Evolutionary conservation across 192 early-diverging fungal species (phyloP), one percentile per base, ranked within the genome.

Genomic region (Backusella circina): DNA sequence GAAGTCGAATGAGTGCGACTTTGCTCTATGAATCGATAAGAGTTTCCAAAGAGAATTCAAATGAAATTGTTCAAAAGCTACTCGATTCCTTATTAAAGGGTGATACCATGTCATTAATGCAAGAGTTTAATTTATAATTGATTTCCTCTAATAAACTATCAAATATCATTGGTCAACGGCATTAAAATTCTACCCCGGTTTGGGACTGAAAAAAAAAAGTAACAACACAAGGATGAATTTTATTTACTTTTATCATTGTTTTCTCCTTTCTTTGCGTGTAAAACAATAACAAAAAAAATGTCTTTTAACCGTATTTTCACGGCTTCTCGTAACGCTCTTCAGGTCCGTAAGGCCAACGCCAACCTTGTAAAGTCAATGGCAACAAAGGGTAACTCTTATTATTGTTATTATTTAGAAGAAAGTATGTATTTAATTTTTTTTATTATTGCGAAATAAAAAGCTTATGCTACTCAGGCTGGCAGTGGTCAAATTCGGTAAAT

Each of bases 251-350:
- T 39, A 12, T 39, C 10, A 18, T 0, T 18, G 12, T 18, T 44
- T 13, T 44, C 15, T 44, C 41, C 50, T 13, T 9, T 54, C 21
- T 54, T 23, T 23, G 51, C 8, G 51, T 26, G 15, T 15, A 13
- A 1, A 44, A 44, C 41, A 35, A 35, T 2, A 54, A 54, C 4
- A 23, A 57, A 21, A 6, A 57, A 57, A 2, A 57, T 57, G 51
- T 57, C 51, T 57, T 57, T 57, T 57, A 57, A 57, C 21, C 51
- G 51, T 23, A 57, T 57, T 57, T 57, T 57, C 51, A 57, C 51
- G 51, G 51, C 51, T 57, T 57, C 51, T 57, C 51, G 51, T 57
- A 57, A 57, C 21, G 51, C 21, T 21, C 51, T 57, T 26, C 51
- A 57, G 51, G 51, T 10, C 23, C n/a, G 10, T 23, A 57, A 57